phyloP scores from a whole-genome alignment of 345 rosid species.

The Dovyalis caffra region DNA sequence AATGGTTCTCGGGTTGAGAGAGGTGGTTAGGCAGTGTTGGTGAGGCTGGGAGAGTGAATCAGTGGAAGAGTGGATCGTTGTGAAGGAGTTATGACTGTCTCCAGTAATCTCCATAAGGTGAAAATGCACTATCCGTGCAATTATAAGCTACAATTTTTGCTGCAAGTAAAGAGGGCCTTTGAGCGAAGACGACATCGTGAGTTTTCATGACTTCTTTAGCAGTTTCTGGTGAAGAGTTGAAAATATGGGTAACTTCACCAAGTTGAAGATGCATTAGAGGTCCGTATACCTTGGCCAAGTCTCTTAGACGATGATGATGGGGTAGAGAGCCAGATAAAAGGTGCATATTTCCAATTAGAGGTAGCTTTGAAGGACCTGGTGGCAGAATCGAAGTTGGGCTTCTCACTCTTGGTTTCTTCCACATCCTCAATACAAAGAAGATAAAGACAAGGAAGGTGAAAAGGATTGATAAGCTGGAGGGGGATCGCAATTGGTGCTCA shows the following conservation, averaged over 20 bases:
- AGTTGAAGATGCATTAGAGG: slow-evolving; percentile 20
- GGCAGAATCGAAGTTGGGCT: no score
- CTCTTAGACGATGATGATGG: slow-evolving; percentile 10
- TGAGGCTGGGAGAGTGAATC: no score
- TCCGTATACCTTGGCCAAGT: slow-evolving; percentile 14
- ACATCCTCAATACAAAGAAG: no score
- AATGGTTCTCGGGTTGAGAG: no score
- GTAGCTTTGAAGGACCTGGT: no score
- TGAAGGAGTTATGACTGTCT: no score
- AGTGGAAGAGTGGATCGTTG: no score
- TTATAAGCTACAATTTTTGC: neutral
- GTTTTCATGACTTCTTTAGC: slow-evolving; percentile 35
- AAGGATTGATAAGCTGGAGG: no score
- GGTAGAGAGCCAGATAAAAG: neutral
- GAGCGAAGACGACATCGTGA: slow-evolving; percentile 25
- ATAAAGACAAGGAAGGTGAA: no score
- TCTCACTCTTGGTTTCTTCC: no score
- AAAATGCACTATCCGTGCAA: slow-evolving; percentile 10
- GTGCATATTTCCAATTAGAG: slow-evolving; percentile 14
- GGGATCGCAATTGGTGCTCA: no score
- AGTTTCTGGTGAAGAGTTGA: slow-evolving; percentile 27
- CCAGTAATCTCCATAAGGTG: slow-evolving; percentile 29
- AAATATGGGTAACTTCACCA: slow-evolving; percentile 3
- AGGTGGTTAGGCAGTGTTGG: no score
- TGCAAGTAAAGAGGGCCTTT: neutral